Evolutionary conservation across 169 alveolate species (phyloP), one percentile per base, ranked within the genome.

Genomic region (Sarcocystis neurona): DNA sequence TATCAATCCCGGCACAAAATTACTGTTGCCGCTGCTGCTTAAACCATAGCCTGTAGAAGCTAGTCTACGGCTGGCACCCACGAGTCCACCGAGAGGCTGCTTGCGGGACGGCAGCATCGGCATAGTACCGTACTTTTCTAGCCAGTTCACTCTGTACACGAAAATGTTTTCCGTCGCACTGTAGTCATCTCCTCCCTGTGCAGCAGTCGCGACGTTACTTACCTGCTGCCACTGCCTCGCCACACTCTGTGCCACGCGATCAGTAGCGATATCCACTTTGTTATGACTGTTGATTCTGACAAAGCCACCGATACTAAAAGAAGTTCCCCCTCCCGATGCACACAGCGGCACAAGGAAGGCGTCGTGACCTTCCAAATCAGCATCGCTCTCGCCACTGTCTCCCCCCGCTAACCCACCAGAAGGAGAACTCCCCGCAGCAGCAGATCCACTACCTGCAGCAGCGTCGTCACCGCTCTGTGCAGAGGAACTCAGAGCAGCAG

Each of bases 81-180:
- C 78, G 70, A 89, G 50, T 4, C 60, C 77, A 63, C 92, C 78
- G 53, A 89, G 89, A 15, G 92, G 92, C 72, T 89, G 92, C 41
- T 89, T 89, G 6, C 92, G 58, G 8, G 89, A 63, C 12, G 92
- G 92, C 48, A 89, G 84, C 92, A 89, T 89, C 32, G 92, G 92
- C 92, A 89, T 78, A 0, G 77, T 41, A 18, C 63, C 89, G 66
- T 78, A 89, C 47, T 89, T 79, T n/a, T 58, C 89, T 27, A 39
- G 43, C 92, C 92, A 89, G 56, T 84, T 79, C 5, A 89, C 70
- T 6, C 77, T 27, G 58, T 78, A 48, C 39, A 87, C 91, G 50
- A n/a, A 68, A 6, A 20, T 30, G 44, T 30, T 20, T 4, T 5
- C 79, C 18, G 30, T 41, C 39, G 75, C 39, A 20, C 8, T 63